Percentiles rank a stretch among this genome's conserved stretches.
Evolutionary conservation across 108 stramenopile genomes (phyloP).

Genomic region (Poteriospumella lacustris): DNA sequence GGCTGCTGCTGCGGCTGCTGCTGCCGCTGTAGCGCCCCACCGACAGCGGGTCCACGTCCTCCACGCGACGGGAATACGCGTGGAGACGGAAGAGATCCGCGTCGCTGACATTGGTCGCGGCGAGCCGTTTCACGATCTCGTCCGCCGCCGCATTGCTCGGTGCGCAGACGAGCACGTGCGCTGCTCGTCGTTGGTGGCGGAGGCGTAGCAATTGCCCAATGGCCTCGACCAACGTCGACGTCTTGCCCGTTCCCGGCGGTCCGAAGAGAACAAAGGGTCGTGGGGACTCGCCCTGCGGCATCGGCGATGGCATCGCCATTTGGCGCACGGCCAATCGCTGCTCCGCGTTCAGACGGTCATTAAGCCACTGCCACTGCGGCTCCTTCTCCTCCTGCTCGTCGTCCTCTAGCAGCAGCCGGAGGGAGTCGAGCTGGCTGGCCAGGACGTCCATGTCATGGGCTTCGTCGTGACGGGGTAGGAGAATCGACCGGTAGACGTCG

Average conservation of each 20-base stretch:
- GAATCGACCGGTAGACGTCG: too few species aligned
- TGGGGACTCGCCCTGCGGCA: too few species aligned
- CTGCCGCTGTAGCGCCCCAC: not conserved
- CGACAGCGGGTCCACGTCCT: not conserved
- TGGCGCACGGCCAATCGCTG: too few species aligned
- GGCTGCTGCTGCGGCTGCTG: too few species aligned
- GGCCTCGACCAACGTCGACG: constrained; percentile 9
- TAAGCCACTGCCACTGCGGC: too few species aligned
- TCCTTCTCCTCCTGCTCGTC: too few species aligned
- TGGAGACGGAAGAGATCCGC: not conserved
- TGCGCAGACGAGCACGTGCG: not conserved
- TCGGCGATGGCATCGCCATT: too few species aligned
- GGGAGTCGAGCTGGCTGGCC: too few species aligned
- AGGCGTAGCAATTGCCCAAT: not conserved
- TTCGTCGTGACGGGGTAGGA: too few species aligned
- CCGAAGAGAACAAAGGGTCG: constrained; percentile 18
- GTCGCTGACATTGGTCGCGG: not conserved
- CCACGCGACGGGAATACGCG: not conserved
- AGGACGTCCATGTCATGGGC: too few species aligned
- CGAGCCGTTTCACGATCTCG: not conserved
- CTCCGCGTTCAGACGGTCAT: too few species aligned
- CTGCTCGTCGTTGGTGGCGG: not conserved
- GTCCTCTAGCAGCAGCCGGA: too few species aligned
- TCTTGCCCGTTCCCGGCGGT: constrained; percentile 26
- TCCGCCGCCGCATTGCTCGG: constrained; percentile 27